phyloP scores from a whole-genome alignment of 345 rosid species.

The Balakata baccata region DNA sequence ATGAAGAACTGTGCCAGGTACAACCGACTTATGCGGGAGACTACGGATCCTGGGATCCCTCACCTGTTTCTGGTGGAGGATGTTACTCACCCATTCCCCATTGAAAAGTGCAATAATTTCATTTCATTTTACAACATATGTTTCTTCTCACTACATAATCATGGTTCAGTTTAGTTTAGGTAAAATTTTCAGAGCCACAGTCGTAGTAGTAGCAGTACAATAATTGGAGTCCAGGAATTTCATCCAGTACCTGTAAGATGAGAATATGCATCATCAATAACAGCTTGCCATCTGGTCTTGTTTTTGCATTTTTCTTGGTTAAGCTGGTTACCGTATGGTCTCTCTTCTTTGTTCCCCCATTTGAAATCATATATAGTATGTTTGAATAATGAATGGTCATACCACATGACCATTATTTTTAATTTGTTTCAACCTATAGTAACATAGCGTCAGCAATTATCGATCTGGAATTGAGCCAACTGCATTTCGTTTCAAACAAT shows the following conservation, averaged over 20 bases:
- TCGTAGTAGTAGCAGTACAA: background rate
- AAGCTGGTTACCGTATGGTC: background rate
- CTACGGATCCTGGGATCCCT: conserved; percentile 36
- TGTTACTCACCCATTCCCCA: conserved; percentile 35
- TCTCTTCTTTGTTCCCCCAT: background rate
- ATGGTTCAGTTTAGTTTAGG: background rate
- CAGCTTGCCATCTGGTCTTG: background rate
- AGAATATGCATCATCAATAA: background rate
- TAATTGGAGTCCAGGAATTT: background rate
- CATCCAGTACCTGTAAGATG: background rate
- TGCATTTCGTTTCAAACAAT: background rate
- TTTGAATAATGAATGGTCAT: background rate
- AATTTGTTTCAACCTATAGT: background rate
- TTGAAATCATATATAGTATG: background rate
- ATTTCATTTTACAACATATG: background rate
- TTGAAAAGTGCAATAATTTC: background rate
- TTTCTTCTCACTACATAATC: background rate
- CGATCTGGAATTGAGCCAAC: background rate
- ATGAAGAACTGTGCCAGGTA: background rate
- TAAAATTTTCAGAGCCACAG: background rate
- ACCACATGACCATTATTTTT: background rate
- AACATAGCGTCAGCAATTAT: background rate
- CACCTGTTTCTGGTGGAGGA: conserved; percentile 27
- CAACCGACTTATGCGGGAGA: conserved; percentile 6
- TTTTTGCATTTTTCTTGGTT: background rate